Base-by-base conservation (phyloP, 2,329 filamentous ascomycete species). In the Curvularia eragrostidis region DNA sequence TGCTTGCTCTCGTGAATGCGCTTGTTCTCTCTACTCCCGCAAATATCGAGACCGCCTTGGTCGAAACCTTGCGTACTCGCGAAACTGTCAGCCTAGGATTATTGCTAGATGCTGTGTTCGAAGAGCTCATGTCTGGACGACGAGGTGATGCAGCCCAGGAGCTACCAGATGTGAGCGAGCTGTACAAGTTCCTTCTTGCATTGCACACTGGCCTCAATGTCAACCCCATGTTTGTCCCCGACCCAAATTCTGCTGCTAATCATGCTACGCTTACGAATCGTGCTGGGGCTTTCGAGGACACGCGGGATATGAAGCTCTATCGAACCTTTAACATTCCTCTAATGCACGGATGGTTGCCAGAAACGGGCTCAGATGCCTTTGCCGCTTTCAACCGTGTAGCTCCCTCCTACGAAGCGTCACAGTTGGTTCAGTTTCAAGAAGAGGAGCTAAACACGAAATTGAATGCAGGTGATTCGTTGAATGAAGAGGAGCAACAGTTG, bases 191-290 rank as follows among this genome's bases (percentile, higher is more conserved):
- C 71, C 81, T 99, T 2, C 86, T 95, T 55, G 91, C 91, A 43
- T 80, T 99, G 2, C 92, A 97, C 67, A 98, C 93, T 0, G 95
- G 95, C 36, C 97, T 99, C 91, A 99, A 98, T 69, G 94, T 98
- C 56, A 99, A 99, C 64, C 95, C 95, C 2, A 87, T 90, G 19
- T 95, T 97, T 63, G 84, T 96, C 7, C 84, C 91, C 1, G 83
- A 7, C 80, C 28, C 76, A 68, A 53, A 80, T 18, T 63, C 64
- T 8, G 66, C 63, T 1, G 61, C 64, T 81, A 71, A 64, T 36
- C 65, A 74, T 64, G 67, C 71, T 15, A 60, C 71, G 23, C 62
- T 77, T 30, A 68, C 72, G 39, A 71, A 73, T 41, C 67, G 77
- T 30, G 78, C 83, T n/a, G 94, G 94, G 0, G 89, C 87, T 0